These are phyloP conservation scores for Curvularia eragrostidis DNA, from an alignment of 2,329 filamentous ascomycete genomes.

Conservation along the genomic window DNA sequence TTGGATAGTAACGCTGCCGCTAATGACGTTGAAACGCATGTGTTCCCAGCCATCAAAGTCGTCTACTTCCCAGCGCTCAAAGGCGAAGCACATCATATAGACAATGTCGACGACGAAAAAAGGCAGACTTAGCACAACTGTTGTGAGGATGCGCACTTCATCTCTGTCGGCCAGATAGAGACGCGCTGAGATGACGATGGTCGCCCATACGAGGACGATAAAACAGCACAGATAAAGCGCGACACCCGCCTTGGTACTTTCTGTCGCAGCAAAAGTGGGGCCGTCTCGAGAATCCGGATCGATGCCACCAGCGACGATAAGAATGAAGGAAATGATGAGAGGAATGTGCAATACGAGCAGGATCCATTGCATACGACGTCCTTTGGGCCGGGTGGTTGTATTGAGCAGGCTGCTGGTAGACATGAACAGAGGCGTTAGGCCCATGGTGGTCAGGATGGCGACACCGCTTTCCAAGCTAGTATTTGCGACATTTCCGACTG, in stretches of 20 bases:
- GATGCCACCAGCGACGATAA: slow-evolving; percentile 47
- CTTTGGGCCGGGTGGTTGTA: slow-evolving; percentile 43
- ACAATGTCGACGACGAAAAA: slow-evolving; percentile 48
- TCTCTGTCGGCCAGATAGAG: slow-evolving; percentile 42
- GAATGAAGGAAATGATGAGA: slow-evolving; percentile 43
- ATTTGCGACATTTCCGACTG: slow-evolving; percentile 30
- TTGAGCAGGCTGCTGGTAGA: slow-evolving; percentile 45
- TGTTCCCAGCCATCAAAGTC: slow-evolving; percentile 16
- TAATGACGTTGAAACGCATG: slow-evolving; percentile 47
- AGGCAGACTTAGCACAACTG: slow-evolving; percentile 44
- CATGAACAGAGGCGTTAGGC: slow-evolving; percentile 47
- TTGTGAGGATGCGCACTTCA: slow-evolving; percentile 47
- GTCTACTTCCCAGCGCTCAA: slow-evolving; percentile 30
- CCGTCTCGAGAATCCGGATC: slow-evolving; percentile 43
- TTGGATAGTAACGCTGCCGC: slow-evolving; percentile 43
- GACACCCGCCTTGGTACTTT: slow-evolving; percentile 45
- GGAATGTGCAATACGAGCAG: slow-evolving; percentile 43
- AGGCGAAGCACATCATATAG: slow-evolving; percentile 50
- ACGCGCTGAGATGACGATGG: slow-evolving; percentile 45
- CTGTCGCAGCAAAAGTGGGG: slow-evolving; percentile 43
- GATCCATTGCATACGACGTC: slow-evolving; percentile 49
- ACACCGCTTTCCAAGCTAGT: slow-evolving; percentile 42
- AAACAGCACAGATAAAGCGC: slow-evolving; percentile 46
- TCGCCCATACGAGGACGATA: slow-evolving; percentile 44
- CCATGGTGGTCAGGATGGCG: slow-evolving; percentile 47